Conservation (phyloP, 805 yeast genomes). For the Suhomyces sp. region DNA sequence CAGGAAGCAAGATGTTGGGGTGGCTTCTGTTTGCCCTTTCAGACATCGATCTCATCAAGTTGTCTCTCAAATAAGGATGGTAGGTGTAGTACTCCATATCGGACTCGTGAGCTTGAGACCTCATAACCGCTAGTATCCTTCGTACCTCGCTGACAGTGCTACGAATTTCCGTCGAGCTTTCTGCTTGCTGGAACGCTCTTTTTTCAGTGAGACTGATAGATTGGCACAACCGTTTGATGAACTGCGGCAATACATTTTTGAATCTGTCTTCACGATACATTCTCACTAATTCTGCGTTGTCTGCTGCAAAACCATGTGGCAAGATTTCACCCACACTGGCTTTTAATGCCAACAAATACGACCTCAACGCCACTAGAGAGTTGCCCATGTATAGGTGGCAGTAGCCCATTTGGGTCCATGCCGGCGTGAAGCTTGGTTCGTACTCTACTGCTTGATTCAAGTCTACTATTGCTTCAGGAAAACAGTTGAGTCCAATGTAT, state of each 20-base stretch:
- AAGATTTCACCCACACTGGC: conserved; percentile 28
- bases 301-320: conserved; percentile 19
- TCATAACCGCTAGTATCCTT: conserved; percentile 24
- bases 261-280: conserved; percentile 23
- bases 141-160: conserved; percentile 22
- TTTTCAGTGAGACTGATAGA: conserved; percentile 34
- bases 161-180: conserved; percentile 22
- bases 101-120: conserved; percentile 21
- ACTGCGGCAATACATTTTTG: conserved; percentile 33
- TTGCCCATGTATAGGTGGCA: conserved; percentile 41
- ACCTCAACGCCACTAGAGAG: conserved; percentile 29
- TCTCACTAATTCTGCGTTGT: conserved; percentile 10
- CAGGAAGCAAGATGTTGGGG: conserved; percentile 38
- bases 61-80: conserved; percentile 21
- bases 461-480: conserved; percentile 38
- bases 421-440: conserved; percentile 37
- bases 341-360: conserved; percentile 32
- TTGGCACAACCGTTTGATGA: conserved; percentile 33
- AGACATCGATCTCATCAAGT: conserved; percentile 24
- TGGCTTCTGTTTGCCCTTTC: conserved; percentile 29
- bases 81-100: conserved; percentile 29
- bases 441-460: conserved; percentile 28
- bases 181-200: conserved; percentile 37
- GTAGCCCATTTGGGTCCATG: conserved; percentile 44
- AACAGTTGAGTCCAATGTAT: conserved; percentile 39